phyloP scores from a whole-genome alignment of 352 stramenopile genomes.

The Pythium angustatum region DNA sequence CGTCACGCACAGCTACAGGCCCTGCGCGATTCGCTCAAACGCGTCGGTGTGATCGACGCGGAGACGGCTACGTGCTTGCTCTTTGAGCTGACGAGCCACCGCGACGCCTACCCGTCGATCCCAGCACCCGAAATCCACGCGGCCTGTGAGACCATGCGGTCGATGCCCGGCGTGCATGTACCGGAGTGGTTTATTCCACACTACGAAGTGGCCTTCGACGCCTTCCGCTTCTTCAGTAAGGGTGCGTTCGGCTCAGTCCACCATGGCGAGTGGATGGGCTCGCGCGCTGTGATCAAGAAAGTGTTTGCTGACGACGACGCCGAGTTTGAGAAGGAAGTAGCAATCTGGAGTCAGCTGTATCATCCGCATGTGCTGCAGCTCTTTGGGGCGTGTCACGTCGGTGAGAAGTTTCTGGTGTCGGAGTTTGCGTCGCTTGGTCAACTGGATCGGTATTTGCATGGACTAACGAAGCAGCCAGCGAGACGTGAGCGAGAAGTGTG shows the following conservation, averaged over 20 bases:
- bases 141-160: not conserved
- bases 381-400: conserved; percentile 42
- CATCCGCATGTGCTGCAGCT: conserved; percentile 41
- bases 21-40: not conserved
- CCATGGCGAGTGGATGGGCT: conserved; percentile 35
- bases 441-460: conserved; percentile 38
- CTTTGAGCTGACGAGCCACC: conserved; percentile 7
- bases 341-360: conserved; percentile 33
- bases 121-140: not conserved
- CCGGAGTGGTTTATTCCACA: conserved; percentile 18
- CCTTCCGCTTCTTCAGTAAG: conserved; percentile 14
- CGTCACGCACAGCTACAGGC: not conserved
- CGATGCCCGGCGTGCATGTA: not conserved
- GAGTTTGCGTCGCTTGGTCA: conserved; percentile 44
- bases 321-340: conserved; percentile 38
- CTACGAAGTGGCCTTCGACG: conserved; percentile 13
- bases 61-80: conserved; percentile 5
- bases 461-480: not conserved
- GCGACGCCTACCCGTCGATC: not conserved
- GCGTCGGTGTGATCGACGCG: not conserved
- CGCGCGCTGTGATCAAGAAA: conserved; percentile 40
- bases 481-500: conserved; percentile 30
- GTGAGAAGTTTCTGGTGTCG: conserved; percentile 39
- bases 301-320: not conserved
- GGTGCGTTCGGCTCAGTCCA: conserved; percentile 35